A percentile compares a stretch with the other conserved stretches of the same genome.
Conservation (phyloP, 768 basidiomycete genomes). For the Hortiboletus flavorubellus region DNA sequence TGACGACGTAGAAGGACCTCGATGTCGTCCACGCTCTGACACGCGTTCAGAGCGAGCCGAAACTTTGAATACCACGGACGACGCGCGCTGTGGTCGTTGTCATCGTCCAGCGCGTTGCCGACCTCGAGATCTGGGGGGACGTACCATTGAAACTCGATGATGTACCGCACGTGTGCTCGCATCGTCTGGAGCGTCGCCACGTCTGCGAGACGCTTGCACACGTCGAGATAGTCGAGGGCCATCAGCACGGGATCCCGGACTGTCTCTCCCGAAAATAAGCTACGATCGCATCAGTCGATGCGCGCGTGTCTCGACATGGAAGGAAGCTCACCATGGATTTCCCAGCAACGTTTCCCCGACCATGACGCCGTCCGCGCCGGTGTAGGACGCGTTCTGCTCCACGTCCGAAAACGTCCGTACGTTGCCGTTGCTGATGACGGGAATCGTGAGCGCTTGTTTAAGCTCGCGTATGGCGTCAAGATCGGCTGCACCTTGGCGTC, state of each 20-base stretch:
- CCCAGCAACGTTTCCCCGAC: conserved; percentile 74
- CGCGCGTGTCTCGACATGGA: background rate
- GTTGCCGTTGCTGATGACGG: conserved; percentile 78
- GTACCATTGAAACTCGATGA: conserved; percentile 68
- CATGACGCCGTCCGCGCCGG: conserved; percentile 74
- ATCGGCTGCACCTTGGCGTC: conserved; percentile 71
- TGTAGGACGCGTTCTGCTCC: conserved; percentile 46
- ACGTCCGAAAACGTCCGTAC: conserved; percentile 61
- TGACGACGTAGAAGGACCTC: conserved; percentile 41
- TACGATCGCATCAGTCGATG: conserved; percentile 23
- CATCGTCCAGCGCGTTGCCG: background rate
- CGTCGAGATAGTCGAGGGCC: conserved; percentile 64
- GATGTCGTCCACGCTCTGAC: conserved; percentile 45
- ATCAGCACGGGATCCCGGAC: conserved; percentile 64
- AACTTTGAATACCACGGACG: conserved; percentile 58
- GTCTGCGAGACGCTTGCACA: conserved; percentile 52
- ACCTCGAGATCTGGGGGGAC: conserved; percentile 15
- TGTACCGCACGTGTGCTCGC: conserved; percentile 64
- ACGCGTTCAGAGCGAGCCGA: conserved; percentile 41
- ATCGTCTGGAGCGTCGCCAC: conserved; percentile 48
- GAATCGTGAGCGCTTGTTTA: conserved; percentile 48
- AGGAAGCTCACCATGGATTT: conserved; percentile 58
- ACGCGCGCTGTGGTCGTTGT: conserved; percentile 32
- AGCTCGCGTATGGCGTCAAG: conserved; percentile 56
- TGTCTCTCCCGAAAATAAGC: conserved; percentile 51